phyloP scores from a whole-genome alignment of 179 eudicot genomes.

The Spergularia azorica region DNA sequence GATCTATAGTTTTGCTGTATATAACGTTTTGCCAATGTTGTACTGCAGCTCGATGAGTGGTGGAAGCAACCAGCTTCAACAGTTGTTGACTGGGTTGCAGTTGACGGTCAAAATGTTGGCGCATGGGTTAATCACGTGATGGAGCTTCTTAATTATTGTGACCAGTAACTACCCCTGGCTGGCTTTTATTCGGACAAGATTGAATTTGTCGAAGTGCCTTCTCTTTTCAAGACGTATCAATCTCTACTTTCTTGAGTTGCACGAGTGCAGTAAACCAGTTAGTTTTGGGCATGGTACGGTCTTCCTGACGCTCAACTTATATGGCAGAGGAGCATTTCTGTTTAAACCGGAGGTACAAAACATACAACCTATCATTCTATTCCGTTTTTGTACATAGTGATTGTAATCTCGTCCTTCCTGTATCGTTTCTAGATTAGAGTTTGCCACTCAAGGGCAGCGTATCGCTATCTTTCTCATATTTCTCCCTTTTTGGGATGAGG shows the following conservation, averaged over 20 bases:
- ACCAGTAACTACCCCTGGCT: constrained; percentile 59
- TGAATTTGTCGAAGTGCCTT: background rate
- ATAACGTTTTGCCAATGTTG: constrained; percentile 16
- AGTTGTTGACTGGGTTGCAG: constrained; percentile 89
- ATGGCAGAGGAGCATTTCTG: constrained; percentile 8
- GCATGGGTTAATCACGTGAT: constrained; percentile 88
- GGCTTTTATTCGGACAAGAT: background rate
- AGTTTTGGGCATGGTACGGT: no score
- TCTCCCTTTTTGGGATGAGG: constrained; percentile 12
- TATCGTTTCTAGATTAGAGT: constrained; percentile 13
- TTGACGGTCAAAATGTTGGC: constrained; percentile 87
- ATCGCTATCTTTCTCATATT: constrained; percentile 19
- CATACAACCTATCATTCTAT: background rate
- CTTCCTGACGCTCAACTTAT: background rate
- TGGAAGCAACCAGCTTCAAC: constrained; percentile 99
- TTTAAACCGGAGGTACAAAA: constrained; percentile 18
- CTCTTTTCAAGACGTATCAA: background rate
- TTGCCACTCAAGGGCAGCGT: constrained; percentile 28
- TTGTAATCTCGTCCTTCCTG: constrained; percentile 20
- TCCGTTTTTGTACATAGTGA: constrained; percentile 25
- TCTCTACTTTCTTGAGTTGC: constrained; percentile 6
- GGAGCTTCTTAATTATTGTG: constrained; percentile 59
- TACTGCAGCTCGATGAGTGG: constrained; percentile 93
- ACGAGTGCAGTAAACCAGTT: background rate
- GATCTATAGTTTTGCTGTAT: background rate